Percentiles rank a stretch among this genome's conserved stretches.
Conservation (phyloP, 148 eudicot genomes). For the Fagopyrum tataricum region DNA sequence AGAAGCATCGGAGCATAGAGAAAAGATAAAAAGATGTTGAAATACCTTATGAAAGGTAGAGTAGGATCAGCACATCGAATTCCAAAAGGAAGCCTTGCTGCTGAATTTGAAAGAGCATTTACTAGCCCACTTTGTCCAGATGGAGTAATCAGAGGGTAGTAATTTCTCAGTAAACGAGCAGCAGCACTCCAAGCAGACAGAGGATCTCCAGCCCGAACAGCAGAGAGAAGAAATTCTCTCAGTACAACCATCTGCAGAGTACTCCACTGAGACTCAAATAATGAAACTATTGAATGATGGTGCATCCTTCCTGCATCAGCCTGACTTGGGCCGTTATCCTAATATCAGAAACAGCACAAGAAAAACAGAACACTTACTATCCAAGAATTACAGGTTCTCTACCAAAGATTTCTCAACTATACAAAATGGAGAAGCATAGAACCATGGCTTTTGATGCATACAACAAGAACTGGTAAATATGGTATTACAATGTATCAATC, state of each 20-base stretch:
- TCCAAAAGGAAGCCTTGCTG: conserved; percentile 86
- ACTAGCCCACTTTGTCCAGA: conserved; percentile 92
- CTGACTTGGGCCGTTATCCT: conserved; percentile 46
- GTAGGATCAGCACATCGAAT: conserved; percentile 96
- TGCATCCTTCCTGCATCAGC: conserved; percentile 73
- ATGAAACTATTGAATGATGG: conserved; percentile 71
- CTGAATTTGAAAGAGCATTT: conserved; percentile 74
- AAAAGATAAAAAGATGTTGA: not conserved
- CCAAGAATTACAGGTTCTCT: not conserved
- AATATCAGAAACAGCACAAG: conserved; percentile 5
- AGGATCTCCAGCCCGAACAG: conserved; percentile 97
- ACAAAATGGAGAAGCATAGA: not conserved
- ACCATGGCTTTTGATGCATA: not conserved
- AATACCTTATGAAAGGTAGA: conserved; percentile 87
- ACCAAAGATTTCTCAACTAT: not conserved
- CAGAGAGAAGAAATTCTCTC: conserved; percentile 86
- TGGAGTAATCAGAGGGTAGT: conserved; percentile 93
- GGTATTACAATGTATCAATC: no score
- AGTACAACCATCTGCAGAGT: conserved; percentile 98
- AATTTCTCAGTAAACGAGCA: conserved; percentile 88
- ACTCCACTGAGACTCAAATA: conserved; percentile 98
- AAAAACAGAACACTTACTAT: not conserved
- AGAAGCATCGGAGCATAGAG: not conserved
- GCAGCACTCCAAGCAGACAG: conserved; percentile 99
- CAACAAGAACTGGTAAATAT: no score